Percentiles rank a stretch among this genome's conserved stretches.
These are phyloP conservation scores for Fraxinus greggii DNA, from an alignment of 305 asterid species.

Conservation along the genomic window DNA sequence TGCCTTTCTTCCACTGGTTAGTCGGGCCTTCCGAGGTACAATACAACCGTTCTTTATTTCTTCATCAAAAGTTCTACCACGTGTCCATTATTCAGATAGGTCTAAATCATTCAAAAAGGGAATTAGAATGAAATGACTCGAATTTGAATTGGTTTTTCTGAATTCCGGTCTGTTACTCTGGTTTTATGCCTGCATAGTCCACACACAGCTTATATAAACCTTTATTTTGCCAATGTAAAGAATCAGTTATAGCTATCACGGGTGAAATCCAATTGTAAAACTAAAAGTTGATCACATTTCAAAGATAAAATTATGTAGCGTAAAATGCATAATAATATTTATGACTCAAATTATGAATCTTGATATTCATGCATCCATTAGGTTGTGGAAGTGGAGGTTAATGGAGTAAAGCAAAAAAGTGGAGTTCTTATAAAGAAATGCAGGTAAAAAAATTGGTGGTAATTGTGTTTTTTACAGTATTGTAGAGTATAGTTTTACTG, in stretches of 20 bases:
- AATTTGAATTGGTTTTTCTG: not conserved
- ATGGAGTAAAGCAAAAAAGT: slow-evolving; percentile 81
- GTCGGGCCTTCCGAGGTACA: slow-evolving; percentile 97
- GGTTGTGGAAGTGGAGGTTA: slow-evolving; percentile 83
- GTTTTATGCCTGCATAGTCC: not conserved
- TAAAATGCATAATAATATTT: not conserved
- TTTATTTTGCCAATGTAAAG: not conserved
- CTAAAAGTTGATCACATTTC: not conserved
- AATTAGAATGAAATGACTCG: not conserved
- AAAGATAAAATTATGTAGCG: not conserved
- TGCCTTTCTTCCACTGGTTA: slow-evolving; percentile 90
- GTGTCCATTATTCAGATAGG: not conserved
- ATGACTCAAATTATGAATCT: not conserved
- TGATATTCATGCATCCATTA: slow-evolving; percentile 31
- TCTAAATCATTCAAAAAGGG: not conserved
- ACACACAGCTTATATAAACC: not conserved
- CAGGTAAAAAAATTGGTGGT: slow-evolving; percentile 41
- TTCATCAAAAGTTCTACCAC: not conserved
- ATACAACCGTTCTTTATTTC: not conserved
- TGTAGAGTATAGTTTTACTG: not conserved
- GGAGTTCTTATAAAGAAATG: slow-evolving; percentile 90
- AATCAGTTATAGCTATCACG: not conserved
- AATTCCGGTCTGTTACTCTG: not conserved
- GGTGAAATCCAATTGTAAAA: not conserved
- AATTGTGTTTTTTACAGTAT: not conserved